Evolutionary conservation across 305 asterid species (phyloP), one percentile per base, ranked within the genome.

Genomic region (Fraxinus platypoda): DNA sequence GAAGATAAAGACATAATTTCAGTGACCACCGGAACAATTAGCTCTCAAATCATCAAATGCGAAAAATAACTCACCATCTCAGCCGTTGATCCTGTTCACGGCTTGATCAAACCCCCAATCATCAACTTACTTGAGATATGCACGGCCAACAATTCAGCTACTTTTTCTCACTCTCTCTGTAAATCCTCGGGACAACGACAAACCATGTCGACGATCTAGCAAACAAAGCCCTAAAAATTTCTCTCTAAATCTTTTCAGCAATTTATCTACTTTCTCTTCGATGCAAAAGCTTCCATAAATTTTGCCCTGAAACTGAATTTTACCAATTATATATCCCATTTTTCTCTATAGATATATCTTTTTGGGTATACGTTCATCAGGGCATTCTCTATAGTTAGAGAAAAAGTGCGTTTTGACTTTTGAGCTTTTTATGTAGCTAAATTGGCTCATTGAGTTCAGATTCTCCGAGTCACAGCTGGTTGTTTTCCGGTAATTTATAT

Each of bases 61-160:
- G 59, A 3, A 49, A 64, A 23, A 23, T 23, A 23, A 64, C 72
- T 68, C 21, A 7, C 19, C 37, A 81, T 85, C 83, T 49, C 68
- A 75, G 83, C 83, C 85, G 85, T 81, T 23, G 70, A 81, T 70
- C 37, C 68, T 81, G 81, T 74, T 21, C 74, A 57, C 77, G 35
- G 23, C 35, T 72, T 74, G 8, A 81, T 81, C 84, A 25, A 74
- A 77, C 66, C 66, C 21, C 43, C 83, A 81, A 85, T 74, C 83
- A 78, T 46, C 81, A 74, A 13, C 28, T 35, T 76, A 31, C 26
- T 74, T 25, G 79, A 75, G 68, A 68, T 19, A 75, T 21, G 81
- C 80, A 76, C 79, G 80, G 37, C 74, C 74, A 68, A 28, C 74
- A 28, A 28, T n/a, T 4, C 74, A 26, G 74, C 19, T 26, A 25